Conservation (phyloP, 2,329 filamentous ascomycete species). For the Xylariaceae sp. region DNA sequence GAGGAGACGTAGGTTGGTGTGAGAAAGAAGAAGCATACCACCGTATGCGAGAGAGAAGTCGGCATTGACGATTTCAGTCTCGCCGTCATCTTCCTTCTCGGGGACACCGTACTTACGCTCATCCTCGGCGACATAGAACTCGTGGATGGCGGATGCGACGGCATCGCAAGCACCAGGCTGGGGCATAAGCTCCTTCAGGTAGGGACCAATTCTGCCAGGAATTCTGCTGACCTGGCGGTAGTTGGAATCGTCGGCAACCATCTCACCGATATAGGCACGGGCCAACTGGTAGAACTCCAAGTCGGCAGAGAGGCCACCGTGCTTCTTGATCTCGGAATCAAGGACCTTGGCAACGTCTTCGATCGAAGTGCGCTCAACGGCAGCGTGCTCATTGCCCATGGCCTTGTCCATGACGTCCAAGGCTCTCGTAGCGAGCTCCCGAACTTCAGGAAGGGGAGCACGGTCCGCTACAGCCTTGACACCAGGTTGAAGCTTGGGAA, state of each 20-base stretch:
- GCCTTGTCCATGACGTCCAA: conserved; percentile 86
- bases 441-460: conserved; percentile 89
- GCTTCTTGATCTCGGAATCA: conserved; percentile 68
- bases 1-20: conserved; percentile 88
- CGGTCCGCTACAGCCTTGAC: conserved; percentile 82
- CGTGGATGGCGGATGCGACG: conserved; percentile 68
- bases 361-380: conserved; percentile 60
- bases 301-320: conserved; percentile 57
- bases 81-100: conserved; percentile 82
- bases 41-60: conserved; percentile 97
- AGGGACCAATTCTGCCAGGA: conserved; percentile 61
- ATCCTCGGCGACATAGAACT: conserved; percentile 77
- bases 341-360: conserved; percentile 72
- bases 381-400: conserved; percentile 67
- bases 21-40: conserved; percentile 92
- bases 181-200: conserved; percentile 66
- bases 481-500: conserved; percentile 91
- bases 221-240: conserved; percentile 74
- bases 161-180: conserved; percentile 54
- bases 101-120: conserved; percentile 80
- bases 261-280: conserved; percentile 70
- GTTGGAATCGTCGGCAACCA: conserved; percentile 85
- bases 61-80: conserved; percentile 94
- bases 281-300: conserved; percentile 62
- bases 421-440: conserved; percentile 79